phyloP scores from a whole-genome alignment of 1,139 yeast species.

The Pichia inconspicua region DNA sequence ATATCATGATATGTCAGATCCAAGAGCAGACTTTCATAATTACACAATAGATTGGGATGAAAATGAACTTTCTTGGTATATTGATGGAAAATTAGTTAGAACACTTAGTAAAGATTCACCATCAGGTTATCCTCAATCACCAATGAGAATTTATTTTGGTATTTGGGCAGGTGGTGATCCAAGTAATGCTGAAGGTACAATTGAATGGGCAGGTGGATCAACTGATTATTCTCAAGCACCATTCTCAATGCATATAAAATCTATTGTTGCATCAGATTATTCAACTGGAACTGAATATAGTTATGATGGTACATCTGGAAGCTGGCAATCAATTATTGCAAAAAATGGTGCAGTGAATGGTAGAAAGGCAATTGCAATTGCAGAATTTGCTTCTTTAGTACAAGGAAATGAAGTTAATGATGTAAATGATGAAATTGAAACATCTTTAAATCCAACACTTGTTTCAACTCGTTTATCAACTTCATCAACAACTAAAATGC shows the following conservation, averaged over 20 bases:
- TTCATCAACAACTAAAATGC: background rate
- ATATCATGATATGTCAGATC: conserved; percentile 50
- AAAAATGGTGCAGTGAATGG: conserved; percentile 59
- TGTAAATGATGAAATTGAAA: background rate
- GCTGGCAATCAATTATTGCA: conserved; percentile 61
- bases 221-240: conserved; percentile 45
- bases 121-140: conserved; percentile 44
- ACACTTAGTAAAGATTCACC: conserved; percentile 33
- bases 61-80: conserved; percentile 42
- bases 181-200: conserved; percentile 41
- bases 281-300: conserved; percentile 66
- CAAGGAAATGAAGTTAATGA: conserved; percentile 21
- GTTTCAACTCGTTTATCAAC: background rate
- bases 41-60: conserved; percentile 80
- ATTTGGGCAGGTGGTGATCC: conserved; percentile 57
- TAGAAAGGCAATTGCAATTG: conserved; percentile 41
- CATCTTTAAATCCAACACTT: background rate
- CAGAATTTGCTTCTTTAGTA: conserved; percentile 40
- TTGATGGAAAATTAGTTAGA: conserved; percentile 38
- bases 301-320: conserved; percentile 58
- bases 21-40: conserved; percentile 57
- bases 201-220: conserved; percentile 52
- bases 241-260: conserved; percentile 55
- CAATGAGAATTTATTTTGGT: conserved; percentile 41
- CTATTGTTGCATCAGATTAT: conserved; percentile 62